These are phyloP conservation scores for Metroxylon sagu DNA, from an alignment of 176 grass and related monocot genomes.

Conservation along the genomic window DNA sequence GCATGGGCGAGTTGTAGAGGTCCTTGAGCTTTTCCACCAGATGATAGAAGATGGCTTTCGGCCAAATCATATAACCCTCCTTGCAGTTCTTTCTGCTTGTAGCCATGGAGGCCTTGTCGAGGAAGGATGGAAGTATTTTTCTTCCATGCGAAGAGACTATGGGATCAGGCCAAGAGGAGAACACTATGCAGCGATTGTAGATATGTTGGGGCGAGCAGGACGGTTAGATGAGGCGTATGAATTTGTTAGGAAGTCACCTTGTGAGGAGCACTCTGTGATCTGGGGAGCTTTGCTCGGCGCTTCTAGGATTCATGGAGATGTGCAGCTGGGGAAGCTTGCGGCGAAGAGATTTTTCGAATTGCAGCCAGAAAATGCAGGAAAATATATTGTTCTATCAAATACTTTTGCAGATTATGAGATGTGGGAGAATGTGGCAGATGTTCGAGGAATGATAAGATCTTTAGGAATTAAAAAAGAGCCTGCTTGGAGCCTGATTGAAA, in stretches of 20 bases:
- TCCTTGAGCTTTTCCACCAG: conserved; percentile 26
- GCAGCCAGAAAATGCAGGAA: conserved; percentile 43
- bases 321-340: conserved; percentile 29
- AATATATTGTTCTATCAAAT: conserved; percentile 45
- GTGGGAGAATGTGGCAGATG: conserved; percentile 37
- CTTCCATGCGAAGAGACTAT: conserved; percentile 27
- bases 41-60: conserved; percentile 25
- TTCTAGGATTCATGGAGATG: conserved; percentile 42
- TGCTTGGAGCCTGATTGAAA: conserved; percentile 44
- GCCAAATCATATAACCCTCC: conserved; percentile 45
- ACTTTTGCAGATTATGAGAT: conserved; percentile 41
- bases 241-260: conserved; percentile 36
- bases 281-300: conserved; percentile 51
- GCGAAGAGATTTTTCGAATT: conserved; percentile 30
- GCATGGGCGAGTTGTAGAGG: conserved; percentile 29
- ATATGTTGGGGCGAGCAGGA: conserved; percentile 46
- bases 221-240: conserved; percentile 38
- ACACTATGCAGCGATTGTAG: conserved; percentile 38
- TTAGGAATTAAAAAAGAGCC: conserved; percentile 41
- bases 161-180: conserved; percentile 11
- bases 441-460: conserved; percentile 32
- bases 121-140: conserved; percentile 27
- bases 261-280: conserved; percentile 39
- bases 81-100: conserved; percentile 42
- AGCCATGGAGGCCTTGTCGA: conserved; percentile 36